These are phyloP conservation scores for Warburgia ugandensis DNA, from an alignment of 164 flowering plant species.

Conservation along the genomic window DNA sequence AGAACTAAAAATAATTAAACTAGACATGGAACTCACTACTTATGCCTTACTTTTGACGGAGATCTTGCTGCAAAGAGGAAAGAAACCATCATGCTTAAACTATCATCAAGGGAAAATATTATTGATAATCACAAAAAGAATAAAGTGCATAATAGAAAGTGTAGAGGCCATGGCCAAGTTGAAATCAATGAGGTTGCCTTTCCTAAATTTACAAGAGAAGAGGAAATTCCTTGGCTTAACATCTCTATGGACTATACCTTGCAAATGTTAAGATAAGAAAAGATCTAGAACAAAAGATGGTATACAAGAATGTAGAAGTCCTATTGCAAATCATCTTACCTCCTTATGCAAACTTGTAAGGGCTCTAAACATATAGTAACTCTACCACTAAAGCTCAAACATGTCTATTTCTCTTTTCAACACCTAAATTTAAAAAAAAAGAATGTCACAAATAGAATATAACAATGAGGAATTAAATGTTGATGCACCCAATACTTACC, in stretches of 20 bases:
- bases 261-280: background rate
- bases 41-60: slow-evolving; percentile 42
- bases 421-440: slow-evolving; percentile 30
- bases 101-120: background rate
- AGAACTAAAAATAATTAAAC: too few relatives aligned
- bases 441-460: background rate
- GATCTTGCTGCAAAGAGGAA: slow-evolving; percentile 45
- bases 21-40: slow-evolving; percentile 46
- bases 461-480: too few relatives aligned
- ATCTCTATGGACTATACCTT: slow-evolving; percentile 74
- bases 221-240: slow-evolving; percentile 97
- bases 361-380: slow-evolving; percentile 85
- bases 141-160: slow-evolving; percentile 3
- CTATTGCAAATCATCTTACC: slow-evolving; percentile 30
- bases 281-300: background rate
- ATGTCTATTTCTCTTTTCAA: slow-evolving; percentile 75
- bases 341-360: slow-evolving; percentile 81
- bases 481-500: slow-evolving; percentile 35
- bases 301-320: slow-evolving; percentile 1
- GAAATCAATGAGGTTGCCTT: slow-evolving; percentile 94
- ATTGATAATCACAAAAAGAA: slow-evolving; percentile 3
- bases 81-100: background rate
- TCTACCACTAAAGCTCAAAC: slow-evolving; percentile 78
- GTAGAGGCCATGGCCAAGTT: slow-evolving; percentile 85
- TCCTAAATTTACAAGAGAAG: slow-evolving; percentile 54